These are phyloP conservation scores for Parathielavia appendiculata DNA, from an alignment of 495 filamentous ascomycete genomes.

Conservation along the genomic window DNA sequence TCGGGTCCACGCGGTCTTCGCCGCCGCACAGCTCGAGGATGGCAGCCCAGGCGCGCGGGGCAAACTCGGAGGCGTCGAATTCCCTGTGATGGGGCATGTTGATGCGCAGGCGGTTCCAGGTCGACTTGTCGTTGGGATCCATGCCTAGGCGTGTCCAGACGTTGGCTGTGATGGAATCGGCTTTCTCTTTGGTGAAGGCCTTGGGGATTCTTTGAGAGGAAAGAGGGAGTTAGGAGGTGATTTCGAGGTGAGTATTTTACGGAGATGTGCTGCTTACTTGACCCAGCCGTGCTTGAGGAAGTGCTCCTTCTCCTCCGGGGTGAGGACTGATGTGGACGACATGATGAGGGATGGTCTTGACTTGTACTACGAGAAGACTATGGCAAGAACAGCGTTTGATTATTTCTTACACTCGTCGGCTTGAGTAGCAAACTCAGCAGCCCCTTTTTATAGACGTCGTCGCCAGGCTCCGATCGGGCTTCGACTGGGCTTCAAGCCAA, in stretches of 20 bases:
- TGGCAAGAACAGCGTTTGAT: neutral
- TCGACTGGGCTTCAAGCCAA: too few relatives aligned
- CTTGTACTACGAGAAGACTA: too few relatives aligned
- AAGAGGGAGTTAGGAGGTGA: neutral
- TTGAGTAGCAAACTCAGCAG: neutral
- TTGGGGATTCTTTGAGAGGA: constrained; percentile 24
- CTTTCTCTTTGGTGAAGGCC: constrained; percentile 57
- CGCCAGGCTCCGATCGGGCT: neutral
- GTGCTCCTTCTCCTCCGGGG: constrained; percentile 56
- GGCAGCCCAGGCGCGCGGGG: constrained; percentile 63
- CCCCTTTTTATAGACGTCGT: constrained; percentile 13
- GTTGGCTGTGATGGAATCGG: constrained; percentile 50
- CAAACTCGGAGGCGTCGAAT: constrained; percentile 53
- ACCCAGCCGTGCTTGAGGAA: constrained; percentile 65
- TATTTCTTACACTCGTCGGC: neutral
- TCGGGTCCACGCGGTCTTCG: constrained; percentile 49
- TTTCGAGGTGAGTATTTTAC: neutral
- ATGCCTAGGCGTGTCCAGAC: constrained; percentile 68
- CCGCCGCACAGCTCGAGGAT: constrained; percentile 69
- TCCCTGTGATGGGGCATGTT: constrained; percentile 60
- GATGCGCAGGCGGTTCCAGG: constrained; percentile 56
- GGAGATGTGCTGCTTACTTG: constrained; percentile 32
- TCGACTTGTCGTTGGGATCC: constrained; percentile 59
- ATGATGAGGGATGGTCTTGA: constrained; percentile 10
- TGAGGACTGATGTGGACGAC: constrained; percentile 43